Evolutionary conservation across 305 asterid species (phyloP).

Genomic region (Fraxinus nigra): DNA sequence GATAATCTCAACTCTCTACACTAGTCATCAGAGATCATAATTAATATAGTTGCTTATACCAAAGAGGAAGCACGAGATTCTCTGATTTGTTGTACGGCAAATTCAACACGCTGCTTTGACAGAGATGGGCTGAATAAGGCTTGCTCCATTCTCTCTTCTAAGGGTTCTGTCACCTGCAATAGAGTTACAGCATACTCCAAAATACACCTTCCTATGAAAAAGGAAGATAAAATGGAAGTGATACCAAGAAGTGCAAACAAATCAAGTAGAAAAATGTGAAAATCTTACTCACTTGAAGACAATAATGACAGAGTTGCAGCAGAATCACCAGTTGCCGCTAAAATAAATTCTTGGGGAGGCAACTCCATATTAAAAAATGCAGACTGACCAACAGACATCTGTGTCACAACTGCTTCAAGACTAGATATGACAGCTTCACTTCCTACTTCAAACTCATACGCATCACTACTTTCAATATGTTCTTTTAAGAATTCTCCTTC

Average conservation of each 20-base stretch:
- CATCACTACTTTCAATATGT: conserved; percentile 75
- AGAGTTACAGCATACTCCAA: conserved; percentile 66
- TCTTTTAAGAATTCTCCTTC: conserved; percentile 53
- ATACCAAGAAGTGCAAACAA: background rate
- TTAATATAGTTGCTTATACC: conserved; percentile 43
- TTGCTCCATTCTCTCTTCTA: conserved; percentile 96
- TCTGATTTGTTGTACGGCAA: conserved; percentile 68
- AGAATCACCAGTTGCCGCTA: conserved; percentile 68
- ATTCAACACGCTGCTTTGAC: conserved; percentile 95
- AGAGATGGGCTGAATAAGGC: conserved; percentile 89
- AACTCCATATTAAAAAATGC: conserved; percentile 59
- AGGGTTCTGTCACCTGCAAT: conserved; percentile 67
- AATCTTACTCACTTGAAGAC: conserved; percentile 51
- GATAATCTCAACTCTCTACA: conserved; percentile 23
- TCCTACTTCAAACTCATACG: conserved; percentile 91
- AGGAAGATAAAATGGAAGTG: conserved; percentile 7
- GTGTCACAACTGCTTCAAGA: conserved; percentile 66
- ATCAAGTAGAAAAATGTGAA: conserved; percentile 16
- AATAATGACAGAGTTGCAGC: conserved; percentile 40
- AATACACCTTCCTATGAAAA: conserved; percentile 52
- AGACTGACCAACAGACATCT: conserved; percentile 76
- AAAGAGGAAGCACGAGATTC: conserved; percentile 67
- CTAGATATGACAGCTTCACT: conserved; percentile 63
- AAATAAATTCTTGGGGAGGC: conserved; percentile 61
- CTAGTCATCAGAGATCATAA: conserved; percentile 20